Evolutionary conservation across 345 rosid species (phyloP).

Genomic region (Lepidium africanum): DNA sequence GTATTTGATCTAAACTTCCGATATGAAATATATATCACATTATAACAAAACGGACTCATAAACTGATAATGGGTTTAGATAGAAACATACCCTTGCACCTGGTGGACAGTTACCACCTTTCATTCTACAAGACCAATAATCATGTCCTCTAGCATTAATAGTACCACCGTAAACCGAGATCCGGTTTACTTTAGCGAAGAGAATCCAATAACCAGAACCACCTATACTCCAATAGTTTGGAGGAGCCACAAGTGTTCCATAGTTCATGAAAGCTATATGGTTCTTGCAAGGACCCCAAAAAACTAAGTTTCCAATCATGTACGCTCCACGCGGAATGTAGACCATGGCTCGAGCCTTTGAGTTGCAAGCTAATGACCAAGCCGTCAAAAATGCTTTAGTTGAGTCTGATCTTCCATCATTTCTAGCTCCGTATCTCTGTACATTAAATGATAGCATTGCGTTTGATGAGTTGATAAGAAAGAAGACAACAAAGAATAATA

Average conservation of each 20-base stretch:
- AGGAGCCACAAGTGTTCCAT: slow-evolving; percentile 43
- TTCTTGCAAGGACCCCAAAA: slow-evolving; percentile 44
- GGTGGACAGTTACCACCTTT: slow-evolving; percentile 25
- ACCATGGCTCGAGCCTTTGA: slow-evolving; percentile 37
- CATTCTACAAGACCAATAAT: slow-evolving; percentile 34
- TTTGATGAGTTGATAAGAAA: slow-evolving; percentile 3
- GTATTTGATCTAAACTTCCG: too few species aligned
- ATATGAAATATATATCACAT: too few species aligned
- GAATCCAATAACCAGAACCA: slow-evolving; percentile 34
- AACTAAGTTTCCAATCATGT: slow-evolving; percentile 25
- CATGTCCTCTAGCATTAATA: slow-evolving; percentile 37
- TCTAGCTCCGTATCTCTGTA: slow-evolving; percentile 40
- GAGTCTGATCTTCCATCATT: slow-evolving; percentile 48
- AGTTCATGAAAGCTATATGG: slow-evolving; percentile 27
- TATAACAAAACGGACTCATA: too few species aligned
- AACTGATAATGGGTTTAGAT: neutral
- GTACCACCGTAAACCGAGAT: slow-evolving; percentile 35
- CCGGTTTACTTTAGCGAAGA: slow-evolving; percentile 30
- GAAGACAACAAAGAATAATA: neutral
- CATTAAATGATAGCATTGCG: slow-evolving; percentile 21
- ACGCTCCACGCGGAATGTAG: slow-evolving; percentile 46
- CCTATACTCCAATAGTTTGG: slow-evolving; percentile 32
- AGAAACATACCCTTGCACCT: slow-evolving; percentile 29
- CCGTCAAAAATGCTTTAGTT: slow-evolving; percentile 37
- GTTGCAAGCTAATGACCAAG: slow-evolving; percentile 46